These are phyloP conservation scores for Hygrophoropsis aurantiaca DNA, from an alignment of 768 basidiomycete genomes.

Conservation along the genomic window DNA sequence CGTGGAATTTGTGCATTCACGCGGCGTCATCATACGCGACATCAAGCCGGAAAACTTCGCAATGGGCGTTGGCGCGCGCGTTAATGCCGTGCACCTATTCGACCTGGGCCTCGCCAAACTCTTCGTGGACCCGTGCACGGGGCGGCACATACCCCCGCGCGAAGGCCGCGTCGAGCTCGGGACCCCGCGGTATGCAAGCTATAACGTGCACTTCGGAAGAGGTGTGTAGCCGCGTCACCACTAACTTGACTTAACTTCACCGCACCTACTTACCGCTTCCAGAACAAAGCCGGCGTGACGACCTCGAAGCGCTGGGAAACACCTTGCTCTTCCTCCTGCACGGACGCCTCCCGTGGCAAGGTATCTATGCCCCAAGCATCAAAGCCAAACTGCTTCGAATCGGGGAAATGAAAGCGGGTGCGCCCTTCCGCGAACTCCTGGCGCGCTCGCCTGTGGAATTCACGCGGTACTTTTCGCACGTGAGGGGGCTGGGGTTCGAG, in stretches of 20 bases:
- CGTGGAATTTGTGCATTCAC: slow-evolving; percentile 15
- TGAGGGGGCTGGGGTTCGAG: slow-evolving; percentile 15
- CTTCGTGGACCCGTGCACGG: slow-evolving; percentile 9
- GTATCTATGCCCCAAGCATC: slow-evolving; percentile 5
- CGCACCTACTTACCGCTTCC: background rate
- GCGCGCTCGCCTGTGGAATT: no score
- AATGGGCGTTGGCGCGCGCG: slow-evolving; percentile 8
- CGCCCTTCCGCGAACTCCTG: no score
- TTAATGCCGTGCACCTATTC: slow-evolving; percentile 13
- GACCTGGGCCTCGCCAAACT: slow-evolving; percentile 17
- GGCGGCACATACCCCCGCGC: slow-evolving; percentile 15
- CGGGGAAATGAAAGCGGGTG: no score
- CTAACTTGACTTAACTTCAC: background rate
- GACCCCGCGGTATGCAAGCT: slow-evolving; percentile 13
- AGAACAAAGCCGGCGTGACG: slow-evolving; percentile 22
- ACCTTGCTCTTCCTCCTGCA: slow-evolving; percentile 19
- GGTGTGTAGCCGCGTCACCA: slow-evolving; percentile 4
- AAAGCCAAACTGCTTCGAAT: slow-evolving; percentile 4
- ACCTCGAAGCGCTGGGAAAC: slow-evolving; percentile 19
- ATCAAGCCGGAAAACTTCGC: slow-evolving; percentile 22
- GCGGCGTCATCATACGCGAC: slow-evolving; percentile 17
- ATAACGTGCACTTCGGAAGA: slow-evolving; percentile 11
- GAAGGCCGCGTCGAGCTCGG: slow-evolving; percentile 10
- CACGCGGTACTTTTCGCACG: slow-evolving; percentile 19
- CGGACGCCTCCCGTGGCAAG: slow-evolving; percentile 23